Percentiles rank a stretch among this genome's conserved stretches.
Evolutionary conservation across 1,284 basidiomycete genomes (phyloP).

Genomic region (Thelephora terrestris): DNA sequence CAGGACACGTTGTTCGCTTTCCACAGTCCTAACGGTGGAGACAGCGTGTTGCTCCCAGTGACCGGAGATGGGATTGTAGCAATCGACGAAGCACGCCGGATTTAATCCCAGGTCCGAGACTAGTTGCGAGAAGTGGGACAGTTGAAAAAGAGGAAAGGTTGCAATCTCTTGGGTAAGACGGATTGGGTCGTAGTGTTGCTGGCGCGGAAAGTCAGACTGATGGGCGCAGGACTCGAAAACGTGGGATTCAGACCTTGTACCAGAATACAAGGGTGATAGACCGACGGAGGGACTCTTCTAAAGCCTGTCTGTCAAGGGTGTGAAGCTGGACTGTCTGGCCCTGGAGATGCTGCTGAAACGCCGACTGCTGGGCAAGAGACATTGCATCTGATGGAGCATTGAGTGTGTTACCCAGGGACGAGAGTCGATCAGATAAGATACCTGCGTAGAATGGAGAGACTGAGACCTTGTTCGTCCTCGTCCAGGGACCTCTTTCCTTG

Average conservation of each 20-base stretch:
- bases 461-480: too few relatives aligned
- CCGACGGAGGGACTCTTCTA: constrained; percentile 22
- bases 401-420: too few relatives aligned
- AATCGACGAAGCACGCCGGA: constrained; percentile 43
- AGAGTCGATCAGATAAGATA: too few relatives aligned
- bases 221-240: not conserved
- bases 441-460: too few relatives aligned
- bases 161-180: constrained; percentile 47
- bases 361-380: not conserved
- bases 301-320: not conserved
- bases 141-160: constrained; percentile 54
- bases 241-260: constrained; percentile 40
- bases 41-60: constrained; percentile 49
- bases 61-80: constrained; percentile 40
- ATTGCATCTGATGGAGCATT: not conserved
- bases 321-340: not conserved
- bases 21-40: constrained; percentile 31
- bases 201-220: constrained; percentile 6
- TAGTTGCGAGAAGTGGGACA: constrained; percentile 41
- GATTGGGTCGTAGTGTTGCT: constrained; percentile 50
- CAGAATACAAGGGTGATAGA: constrained; percentile 57
- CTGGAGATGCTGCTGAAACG: not conserved
- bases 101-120: constrained; percentile 42
- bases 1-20: constrained; percentile 39
- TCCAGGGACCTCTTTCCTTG: too few relatives aligned